Evolutionary conservation across 768 basidiomycete species (phyloP).

Genomic region (Russula sp.): DNA sequence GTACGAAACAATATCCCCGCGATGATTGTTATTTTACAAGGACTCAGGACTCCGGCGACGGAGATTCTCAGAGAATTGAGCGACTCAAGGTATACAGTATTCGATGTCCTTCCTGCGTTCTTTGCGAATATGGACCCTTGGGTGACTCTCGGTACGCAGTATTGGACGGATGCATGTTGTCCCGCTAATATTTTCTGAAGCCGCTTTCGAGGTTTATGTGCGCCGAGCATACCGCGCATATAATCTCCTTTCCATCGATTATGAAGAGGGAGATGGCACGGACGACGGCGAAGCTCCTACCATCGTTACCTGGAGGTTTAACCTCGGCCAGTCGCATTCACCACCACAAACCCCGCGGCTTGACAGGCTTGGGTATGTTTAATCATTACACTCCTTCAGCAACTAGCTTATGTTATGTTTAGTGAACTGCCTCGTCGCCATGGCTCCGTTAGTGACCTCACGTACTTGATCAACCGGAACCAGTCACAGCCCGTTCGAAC

Average conservation of each 20-base stretch:
- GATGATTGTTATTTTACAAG: not conserved
- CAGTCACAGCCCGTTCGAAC: conserved; percentile 85
- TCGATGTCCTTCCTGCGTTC: conserved; percentile 93
- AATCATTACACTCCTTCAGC: not conserved
- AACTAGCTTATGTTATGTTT: conserved; percentile 8
- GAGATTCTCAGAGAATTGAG: conserved; percentile 89
- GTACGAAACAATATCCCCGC: not conserved
- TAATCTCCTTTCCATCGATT: conserved; percentile 83
- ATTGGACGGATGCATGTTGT: not conserved
- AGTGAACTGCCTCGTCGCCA: conserved; percentile 61
- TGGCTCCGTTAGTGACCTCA: conserved; percentile 92
- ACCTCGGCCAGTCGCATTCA: conserved; percentile 81
- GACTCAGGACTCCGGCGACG: conserved; percentile 62
- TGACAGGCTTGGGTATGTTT: conserved; percentile 37
- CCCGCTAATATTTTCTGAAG: conserved; percentile 33
- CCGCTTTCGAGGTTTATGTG: conserved; percentile 93
- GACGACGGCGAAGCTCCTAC: conserved; percentile 79
- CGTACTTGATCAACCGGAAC: conserved; percentile 81
- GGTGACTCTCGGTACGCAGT: conserved; percentile 66
- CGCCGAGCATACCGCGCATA: conserved; percentile 95
- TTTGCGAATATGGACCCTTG: conserved; percentile 82
- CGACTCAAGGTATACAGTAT: conserved; percentile 95
- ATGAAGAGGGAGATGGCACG: conserved; percentile 82
- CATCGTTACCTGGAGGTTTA: conserved; percentile 92
- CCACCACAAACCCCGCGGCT: conserved; percentile 78